Conservation (phyloP, 768 basidiomycete species). For the Leccinum boreale region DNA sequence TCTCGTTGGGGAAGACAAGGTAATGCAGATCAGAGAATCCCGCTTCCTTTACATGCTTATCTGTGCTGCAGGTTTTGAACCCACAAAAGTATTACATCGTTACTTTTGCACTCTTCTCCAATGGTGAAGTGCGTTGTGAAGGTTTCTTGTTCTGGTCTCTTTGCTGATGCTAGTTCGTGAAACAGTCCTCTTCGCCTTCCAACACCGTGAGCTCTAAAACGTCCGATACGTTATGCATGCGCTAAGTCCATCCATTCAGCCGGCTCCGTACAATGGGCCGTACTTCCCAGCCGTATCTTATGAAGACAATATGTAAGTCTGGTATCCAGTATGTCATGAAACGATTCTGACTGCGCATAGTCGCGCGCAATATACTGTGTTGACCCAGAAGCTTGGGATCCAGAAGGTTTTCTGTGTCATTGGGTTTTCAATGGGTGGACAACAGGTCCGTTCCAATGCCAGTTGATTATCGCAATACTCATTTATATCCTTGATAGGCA, state of each 20-base stretch:
- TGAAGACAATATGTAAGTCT: slow-evolving; percentile 51
- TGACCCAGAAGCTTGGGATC: slow-evolving; percentile 32
- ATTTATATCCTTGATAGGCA: slow-evolving; percentile 31
- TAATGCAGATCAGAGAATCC: slow-evolving; percentile 7
- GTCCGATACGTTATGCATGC: neutral
- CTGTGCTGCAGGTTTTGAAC: slow-evolving; percentile 39
- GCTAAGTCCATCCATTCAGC: slow-evolving; percentile 29
- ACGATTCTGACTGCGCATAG: slow-evolving; percentile 25
- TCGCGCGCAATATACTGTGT: slow-evolving; percentile 55
- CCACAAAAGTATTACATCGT: slow-evolving; percentile 52
- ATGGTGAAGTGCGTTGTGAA: slow-evolving; percentile 46
- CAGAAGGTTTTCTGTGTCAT: slow-evolving; percentile 26
- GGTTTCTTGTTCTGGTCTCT: neutral
- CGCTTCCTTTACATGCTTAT: neutral
- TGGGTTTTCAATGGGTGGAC: slow-evolving; percentile 62
- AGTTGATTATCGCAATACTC: neutral
- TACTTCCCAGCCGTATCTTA: slow-evolving; percentile 59
- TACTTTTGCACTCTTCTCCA: slow-evolving; percentile 56
- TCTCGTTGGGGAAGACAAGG: slow-evolving; percentile 53
- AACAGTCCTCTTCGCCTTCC: slow-evolving; percentile 58
- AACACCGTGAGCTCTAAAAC: slow-evolving; percentile 34
- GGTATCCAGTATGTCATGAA: neutral
- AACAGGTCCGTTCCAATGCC: slow-evolving; percentile 34
- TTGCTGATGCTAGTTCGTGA: neutral
- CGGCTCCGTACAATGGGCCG: slow-evolving; percentile 55